Conservation (phyloP, 768 basidiomycete genomes). For the Boletus sp. region DNA sequence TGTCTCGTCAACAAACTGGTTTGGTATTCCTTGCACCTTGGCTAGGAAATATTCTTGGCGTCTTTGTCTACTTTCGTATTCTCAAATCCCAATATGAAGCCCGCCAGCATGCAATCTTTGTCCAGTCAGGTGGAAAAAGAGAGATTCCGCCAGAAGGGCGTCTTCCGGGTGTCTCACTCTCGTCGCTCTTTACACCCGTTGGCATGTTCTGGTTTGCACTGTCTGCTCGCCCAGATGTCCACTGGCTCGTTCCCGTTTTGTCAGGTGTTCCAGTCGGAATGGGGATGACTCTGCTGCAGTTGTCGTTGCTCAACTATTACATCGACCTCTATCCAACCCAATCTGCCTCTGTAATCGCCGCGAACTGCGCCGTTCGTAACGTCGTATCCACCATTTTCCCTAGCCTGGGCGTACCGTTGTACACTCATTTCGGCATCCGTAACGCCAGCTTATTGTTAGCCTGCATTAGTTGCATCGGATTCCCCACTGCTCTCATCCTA, state of each 20-base stretch:
- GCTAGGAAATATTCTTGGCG: conserved; percentile 24
- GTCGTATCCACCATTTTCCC: conserved; percentile 15
- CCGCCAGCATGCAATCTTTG: conserved; percentile 9
- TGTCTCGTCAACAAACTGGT: conserved; percentile 20
- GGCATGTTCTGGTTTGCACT: conserved; percentile 31
- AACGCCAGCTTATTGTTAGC: conserved; percentile 20
- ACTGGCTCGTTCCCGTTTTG: conserved; percentile 21
- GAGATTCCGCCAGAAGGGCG: conserved; percentile 21
- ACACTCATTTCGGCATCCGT: conserved; percentile 17
- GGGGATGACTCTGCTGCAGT: conserved; percentile 27
- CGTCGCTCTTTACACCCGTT: conserved; percentile 20
- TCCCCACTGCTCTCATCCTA: conserved; percentile 17
- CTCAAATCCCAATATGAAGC: conserved; percentile 26
- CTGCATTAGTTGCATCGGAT: conserved; percentile 19
- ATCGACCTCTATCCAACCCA: conserved; percentile 27
- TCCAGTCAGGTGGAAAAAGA: conserved; percentile 16
- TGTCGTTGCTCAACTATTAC: conserved; percentile 27
- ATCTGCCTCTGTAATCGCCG: conserved; percentile 25
- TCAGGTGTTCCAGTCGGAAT: conserved; percentile 28
- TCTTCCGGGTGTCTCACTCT: conserved; percentile 19
- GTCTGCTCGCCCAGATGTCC: conserved; percentile 20
- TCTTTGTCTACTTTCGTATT: conserved; percentile 19
- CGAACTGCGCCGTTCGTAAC: conserved; percentile 21
- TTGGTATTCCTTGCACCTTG: conserved; percentile 25
- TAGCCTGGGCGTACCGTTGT: conserved; percentile 19